These are phyloP conservation scores for Solanum corneliomulleri DNA, from an alignment of 257 asterid genomes.

Conservation along the genomic window DNA sequence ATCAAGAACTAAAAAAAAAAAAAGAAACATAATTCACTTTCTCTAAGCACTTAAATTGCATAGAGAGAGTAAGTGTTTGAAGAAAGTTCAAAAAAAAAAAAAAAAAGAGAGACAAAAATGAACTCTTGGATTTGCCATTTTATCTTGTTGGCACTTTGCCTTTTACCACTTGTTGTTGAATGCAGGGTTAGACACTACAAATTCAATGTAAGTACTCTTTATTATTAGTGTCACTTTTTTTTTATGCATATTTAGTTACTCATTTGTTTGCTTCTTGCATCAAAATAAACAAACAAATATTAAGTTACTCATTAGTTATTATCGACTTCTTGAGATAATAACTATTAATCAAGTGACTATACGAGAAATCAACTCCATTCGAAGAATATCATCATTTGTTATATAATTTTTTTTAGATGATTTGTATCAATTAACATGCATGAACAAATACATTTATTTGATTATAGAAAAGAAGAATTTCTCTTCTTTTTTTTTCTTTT, in stretches of 20 bases:
- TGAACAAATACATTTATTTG: background rate
- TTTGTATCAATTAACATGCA: background rate
- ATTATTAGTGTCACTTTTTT: background rate
- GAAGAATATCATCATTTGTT: background rate
- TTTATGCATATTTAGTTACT: background rate
- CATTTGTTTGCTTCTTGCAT: too few relatives aligned
- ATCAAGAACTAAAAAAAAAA: background rate
- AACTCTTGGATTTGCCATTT: conserved; percentile 12
- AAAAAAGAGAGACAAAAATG: conserved; percentile 12
- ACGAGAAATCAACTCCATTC: background rate
- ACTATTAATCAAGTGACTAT: background rate
- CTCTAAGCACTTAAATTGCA: background rate
- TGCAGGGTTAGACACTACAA: conserved; percentile 61
- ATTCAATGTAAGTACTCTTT: conserved; percentile 56
- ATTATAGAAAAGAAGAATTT: background rate
- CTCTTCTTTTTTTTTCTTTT: background rate
- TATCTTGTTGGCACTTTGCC: conserved; percentile 24
- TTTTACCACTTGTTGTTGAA: conserved; percentile 23
- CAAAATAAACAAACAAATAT: too few relatives aligned
- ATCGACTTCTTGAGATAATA: background rate
- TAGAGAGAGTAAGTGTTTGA: background rate
- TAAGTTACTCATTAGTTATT: background rate
- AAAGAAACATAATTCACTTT: background rate
- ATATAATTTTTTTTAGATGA: background rate
- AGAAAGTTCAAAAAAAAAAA: background rate